Evolutionary conservation across 2,329 filamentous ascomycete genomes (phyloP).

Genomic region (Corynespora cassiicola): DNA sequence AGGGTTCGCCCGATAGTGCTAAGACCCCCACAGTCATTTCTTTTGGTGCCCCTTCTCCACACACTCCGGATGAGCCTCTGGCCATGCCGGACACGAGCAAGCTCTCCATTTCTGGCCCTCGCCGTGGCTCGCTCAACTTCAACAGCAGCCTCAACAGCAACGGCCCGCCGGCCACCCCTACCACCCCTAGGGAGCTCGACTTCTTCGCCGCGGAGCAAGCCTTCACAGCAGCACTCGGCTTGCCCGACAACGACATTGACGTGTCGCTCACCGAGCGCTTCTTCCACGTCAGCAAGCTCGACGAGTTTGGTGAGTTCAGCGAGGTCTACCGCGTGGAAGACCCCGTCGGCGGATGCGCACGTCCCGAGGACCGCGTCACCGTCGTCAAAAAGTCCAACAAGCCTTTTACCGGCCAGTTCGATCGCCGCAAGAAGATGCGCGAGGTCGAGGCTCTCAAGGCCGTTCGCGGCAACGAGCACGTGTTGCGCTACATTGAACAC

Average conservation of each 20-base stretch:
- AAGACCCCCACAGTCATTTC: constrained; percentile 57
- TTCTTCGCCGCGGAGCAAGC: constrained; percentile 66
- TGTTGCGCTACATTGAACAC: constrained; percentile 81
- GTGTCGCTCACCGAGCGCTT: constrained; percentile 77
- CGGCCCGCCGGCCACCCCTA: constrained; percentile 80
- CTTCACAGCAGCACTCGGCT: constrained; percentile 64
- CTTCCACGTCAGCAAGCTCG: constrained; percentile 72
- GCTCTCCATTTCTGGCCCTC: constrained; percentile 75
- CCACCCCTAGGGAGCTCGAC: constrained; percentile 66
- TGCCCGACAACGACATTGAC: constrained; percentile 77
- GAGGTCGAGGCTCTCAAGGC: constrained; percentile 82
- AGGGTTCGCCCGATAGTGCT: no score
- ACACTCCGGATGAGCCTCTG: constrained; percentile 78
- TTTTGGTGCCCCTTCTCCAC: constrained; percentile 70
- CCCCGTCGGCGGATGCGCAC: no score
- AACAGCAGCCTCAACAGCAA: constrained; percentile 48
- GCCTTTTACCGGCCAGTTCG: constrained; percentile 76
- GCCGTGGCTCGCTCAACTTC: constrained; percentile 47
- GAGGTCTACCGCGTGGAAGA: constrained; percentile 82
- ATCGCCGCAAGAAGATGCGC: constrained; percentile 82
- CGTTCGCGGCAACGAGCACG: constrained; percentile 81
- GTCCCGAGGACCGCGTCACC: constrained; percentile 63
- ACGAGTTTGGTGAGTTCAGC: constrained; percentile 93
- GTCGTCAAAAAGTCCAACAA: constrained; percentile 94
- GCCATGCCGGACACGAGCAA: constrained; percentile 81